phyloP scores from a whole-genome alignment of 768 basidiomycete species.

The Candolleomyces efflorescens region DNA sequence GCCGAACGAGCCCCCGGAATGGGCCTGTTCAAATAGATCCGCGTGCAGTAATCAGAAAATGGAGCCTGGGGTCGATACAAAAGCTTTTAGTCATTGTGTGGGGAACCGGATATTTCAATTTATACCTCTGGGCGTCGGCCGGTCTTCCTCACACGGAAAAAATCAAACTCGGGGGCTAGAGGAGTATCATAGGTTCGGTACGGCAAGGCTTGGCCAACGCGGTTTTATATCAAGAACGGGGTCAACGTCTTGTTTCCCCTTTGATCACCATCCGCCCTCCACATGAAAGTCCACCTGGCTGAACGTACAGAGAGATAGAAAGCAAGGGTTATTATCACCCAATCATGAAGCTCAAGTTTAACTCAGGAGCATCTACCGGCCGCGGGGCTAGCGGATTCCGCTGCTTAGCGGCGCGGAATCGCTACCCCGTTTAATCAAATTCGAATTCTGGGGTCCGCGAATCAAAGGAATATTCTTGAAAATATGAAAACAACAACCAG shows the following conservation, averaged over 20 bases:
- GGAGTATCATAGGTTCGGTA: too few relatives aligned
- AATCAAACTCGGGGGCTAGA: too few relatives aligned
- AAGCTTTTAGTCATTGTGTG: not conserved
- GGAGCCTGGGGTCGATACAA: too few relatives aligned
- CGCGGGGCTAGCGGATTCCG: not conserved
- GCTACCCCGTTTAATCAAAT: not conserved
- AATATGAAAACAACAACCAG: conserved; percentile 13
- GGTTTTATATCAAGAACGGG: too few relatives aligned
- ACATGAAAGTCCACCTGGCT: not conserved
- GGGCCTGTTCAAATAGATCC: not conserved
- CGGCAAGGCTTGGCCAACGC: too few relatives aligned
- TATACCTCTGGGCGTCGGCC: too few relatives aligned
- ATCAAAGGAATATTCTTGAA: not conserved
- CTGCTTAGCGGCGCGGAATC: not conserved
- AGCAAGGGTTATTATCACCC: too few relatives aligned
- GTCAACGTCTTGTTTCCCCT: too few relatives aligned
- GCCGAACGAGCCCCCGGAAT: not conserved
- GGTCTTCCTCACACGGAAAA: too few relatives aligned
- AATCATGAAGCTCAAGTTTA: too few relatives aligned
- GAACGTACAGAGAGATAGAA: too few relatives aligned
- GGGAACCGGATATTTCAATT: not conserved
- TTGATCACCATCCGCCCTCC: not conserved
- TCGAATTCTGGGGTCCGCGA: not conserved
- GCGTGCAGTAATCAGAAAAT: not conserved
- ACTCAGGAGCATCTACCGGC: not conserved